phyloP scores from a whole-genome alignment of 257 asterid species.

The Nicotiana tabacum region DNA sequence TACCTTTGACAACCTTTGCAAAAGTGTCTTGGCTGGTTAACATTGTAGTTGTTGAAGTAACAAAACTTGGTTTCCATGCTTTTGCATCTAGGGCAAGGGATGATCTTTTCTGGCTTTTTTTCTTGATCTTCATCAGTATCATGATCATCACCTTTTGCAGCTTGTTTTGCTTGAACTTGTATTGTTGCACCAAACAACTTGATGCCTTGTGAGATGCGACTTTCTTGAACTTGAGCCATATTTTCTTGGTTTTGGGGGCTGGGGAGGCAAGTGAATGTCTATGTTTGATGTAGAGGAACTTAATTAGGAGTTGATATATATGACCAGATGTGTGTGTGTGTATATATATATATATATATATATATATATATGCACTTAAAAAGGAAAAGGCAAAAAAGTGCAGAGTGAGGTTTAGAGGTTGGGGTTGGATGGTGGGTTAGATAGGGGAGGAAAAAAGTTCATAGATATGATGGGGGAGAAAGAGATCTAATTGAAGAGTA shows the following conservation, averaged over 20 bases:
- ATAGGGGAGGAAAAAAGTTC: slow-evolving; percentile 2
- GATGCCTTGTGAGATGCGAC: slow-evolving; percentile 49
- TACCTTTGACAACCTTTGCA: slow-evolving; percentile 82
- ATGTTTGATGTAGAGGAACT: slow-evolving; percentile 22
- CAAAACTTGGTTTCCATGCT: slow-evolving; percentile 89
- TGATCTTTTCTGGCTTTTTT: slow-evolving; percentile 74
- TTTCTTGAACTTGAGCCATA: slow-evolving; percentile 47
- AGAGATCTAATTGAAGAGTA: slow-evolving; percentile 4
- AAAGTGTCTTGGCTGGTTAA: slow-evolving; percentile 82
- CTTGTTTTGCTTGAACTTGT: slow-evolving; percentile 22
- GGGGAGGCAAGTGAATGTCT: slow-evolving; percentile 10
- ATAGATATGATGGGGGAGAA: not conserved
- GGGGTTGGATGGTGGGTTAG: not conserved
- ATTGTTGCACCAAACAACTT: slow-evolving; percentile 73
- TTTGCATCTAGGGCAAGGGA: slow-evolving; percentile 79
- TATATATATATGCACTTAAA: slow-evolving; percentile 5
- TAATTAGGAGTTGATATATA: not conserved
- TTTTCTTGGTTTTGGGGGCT: not conserved
- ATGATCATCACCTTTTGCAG: not conserved
- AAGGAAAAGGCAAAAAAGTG: slow-evolving; percentile 9
- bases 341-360: no score
- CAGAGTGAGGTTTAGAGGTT: slow-evolving; percentile 14
- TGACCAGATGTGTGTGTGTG: not conserved
- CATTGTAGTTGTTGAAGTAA: slow-evolving; percentile 81
- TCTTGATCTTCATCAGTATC: slow-evolving; percentile 12